phyloP scores from a whole-genome alignment of 495 filamentous ascomycete species.

The Annulohypoxylon stygium region DNA sequence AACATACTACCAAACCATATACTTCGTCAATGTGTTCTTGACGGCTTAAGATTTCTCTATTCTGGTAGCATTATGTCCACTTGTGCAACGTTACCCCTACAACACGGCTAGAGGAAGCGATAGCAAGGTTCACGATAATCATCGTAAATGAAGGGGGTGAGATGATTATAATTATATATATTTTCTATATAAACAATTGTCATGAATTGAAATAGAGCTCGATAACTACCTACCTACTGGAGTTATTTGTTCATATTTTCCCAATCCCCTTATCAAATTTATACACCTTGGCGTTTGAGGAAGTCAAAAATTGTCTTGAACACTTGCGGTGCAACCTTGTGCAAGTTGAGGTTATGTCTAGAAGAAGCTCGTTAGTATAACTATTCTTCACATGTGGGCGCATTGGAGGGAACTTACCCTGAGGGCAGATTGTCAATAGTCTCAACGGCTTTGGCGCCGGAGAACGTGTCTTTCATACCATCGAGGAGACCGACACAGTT shows the following conservation, averaged over 20 bases:
- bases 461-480: constrained; percentile 25
- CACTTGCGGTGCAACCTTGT: constrained; percentile 46
- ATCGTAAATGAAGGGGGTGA: too few relatives aligned
- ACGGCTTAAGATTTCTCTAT: too few relatives aligned
- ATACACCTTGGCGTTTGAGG: constrained; percentile 34
- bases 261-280: neutral
- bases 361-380: neutral
- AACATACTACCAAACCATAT: too few relatives aligned
- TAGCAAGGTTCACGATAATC: too few relatives aligned
- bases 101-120: too few relatives aligned
- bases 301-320: constrained; percentile 44
- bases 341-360: constrained; percentile 49
- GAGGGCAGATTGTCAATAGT: constrained; percentile 43
- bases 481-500: constrained; percentile 49
- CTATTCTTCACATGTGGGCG: neutral
- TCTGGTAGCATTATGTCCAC: too few relatives aligned
- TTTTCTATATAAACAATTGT: neutral
- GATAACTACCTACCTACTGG: neutral
- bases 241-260: neutral
- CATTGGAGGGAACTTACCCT: constrained; percentile 36
- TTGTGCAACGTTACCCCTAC: too few relatives aligned
- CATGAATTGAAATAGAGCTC: neutral
- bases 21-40: too few relatives aligned
- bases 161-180: too few relatives aligned
- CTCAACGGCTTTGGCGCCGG: constrained; percentile 33